Base-by-base conservation (phyloP, 495 filamentous ascomycete species). In the Halenospora varia region DNA sequence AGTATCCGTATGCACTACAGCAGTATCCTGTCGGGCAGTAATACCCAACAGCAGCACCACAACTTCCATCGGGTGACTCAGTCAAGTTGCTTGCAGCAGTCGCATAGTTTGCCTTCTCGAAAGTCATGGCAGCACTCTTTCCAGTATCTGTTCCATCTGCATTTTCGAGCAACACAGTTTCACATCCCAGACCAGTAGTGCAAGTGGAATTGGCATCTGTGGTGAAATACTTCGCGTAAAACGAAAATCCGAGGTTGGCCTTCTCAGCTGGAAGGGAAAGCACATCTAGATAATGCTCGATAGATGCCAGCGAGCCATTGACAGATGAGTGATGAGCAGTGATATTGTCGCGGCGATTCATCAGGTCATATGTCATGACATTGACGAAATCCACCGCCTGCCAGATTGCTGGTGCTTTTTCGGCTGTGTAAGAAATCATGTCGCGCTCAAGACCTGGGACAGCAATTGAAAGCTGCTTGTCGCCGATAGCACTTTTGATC, bases 321-420 rank as follows among this genome's bases (percentile, higher is more conserved):
- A 87, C 74, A 23, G 77, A 74, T 50, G 73, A 80, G 64, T 84
- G 80, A 68, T 85, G 82, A 11, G 60, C 71, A 3, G 84, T 87
- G 19, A 70, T 64, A 60, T 75, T 82, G 68, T 87, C 78, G 15
- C 85, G 82, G 26, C 84, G 80, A 71, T 86, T 87, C 75, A 83
- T 82, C 55, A 88, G 63, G 62, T 88, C 85, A 69, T 88, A 88
- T 23, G 76, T 73, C 83, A 88, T 86, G 40, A 86, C 76, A 58
- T 87, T 87, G 67, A 87, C 71, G 61, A 81, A 80, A 62, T 88
- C 84, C 17, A 87, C 78, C 1, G 75, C 74, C n/a, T 70, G 60
- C 68, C 73, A 80, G 66, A 88, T 84, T 65, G 77, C 70, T 20
- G 82, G 82, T 2, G 81, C 76, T 39, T 78, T 75, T 29, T 80